phyloP scores from a whole-genome alignment of 805 yeast genomes.

The Kazachstania taianensis region DNA sequence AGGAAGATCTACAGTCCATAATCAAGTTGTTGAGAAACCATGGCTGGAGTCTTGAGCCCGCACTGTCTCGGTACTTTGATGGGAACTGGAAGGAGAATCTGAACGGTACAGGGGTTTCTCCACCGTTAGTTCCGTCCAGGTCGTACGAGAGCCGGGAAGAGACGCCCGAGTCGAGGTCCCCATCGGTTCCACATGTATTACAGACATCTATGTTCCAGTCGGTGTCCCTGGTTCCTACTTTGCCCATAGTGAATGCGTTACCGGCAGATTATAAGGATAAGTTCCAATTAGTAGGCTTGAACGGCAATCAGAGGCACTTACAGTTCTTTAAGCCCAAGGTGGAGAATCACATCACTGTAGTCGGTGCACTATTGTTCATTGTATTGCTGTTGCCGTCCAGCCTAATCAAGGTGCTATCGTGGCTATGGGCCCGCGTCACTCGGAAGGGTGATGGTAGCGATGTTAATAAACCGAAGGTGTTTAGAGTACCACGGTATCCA shows the following conservation, averaged over 20 bases:
- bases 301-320: conserved; percentile 7
- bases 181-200: background rate
- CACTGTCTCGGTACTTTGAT: conserved; percentile 55
- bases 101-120: background rate
- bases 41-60: conserved; percentile 52
- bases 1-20: conserved; percentile 38
- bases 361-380: conserved; percentile 38
- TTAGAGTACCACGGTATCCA: conserved; percentile 17
- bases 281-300: conserved; percentile 20
- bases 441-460: background rate
- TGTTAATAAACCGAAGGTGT: conserved; percentile 5
- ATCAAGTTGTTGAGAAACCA: conserved; percentile 38
- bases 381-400: conserved; percentile 48
- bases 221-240: conserved; percentile 5
- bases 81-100: conserved; percentile 32
- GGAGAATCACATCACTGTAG: background rate
- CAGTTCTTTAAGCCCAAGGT: background rate
- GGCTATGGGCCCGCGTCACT: conserved; percentile 6
- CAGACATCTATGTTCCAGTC: background rate
- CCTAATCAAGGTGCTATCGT: conserved; percentile 15
- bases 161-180: background rate
- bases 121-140: background rate
- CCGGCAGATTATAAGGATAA: conserved; percentile 22
- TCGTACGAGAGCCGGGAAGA: background rate
- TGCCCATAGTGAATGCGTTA: conserved; percentile 28